Conservation (phyloP, 192 early-diverging fungal genomes). For the Oehlia diaphana region DNA sequence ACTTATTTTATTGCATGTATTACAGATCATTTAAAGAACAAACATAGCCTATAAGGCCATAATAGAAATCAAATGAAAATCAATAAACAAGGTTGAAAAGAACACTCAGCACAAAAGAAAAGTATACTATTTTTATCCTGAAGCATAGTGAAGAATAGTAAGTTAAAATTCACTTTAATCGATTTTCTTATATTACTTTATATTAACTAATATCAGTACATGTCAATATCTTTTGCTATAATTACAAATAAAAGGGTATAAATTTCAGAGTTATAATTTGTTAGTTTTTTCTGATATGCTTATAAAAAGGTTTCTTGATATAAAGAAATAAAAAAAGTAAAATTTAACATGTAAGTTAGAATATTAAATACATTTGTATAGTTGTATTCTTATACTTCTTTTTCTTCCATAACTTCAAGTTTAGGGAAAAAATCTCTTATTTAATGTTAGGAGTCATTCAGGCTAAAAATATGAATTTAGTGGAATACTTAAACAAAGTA, state of each 20-base stretch:
- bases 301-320: constrained; percentile 17
- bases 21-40: constrained; percentile 21
- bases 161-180: no score
- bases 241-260: neutral
- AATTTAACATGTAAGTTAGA: constrained; percentile 30
- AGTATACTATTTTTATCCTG: neutral
- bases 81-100: constrained; percentile 10
- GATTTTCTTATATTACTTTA: neutral
- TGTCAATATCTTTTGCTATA: neutral
- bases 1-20: neutral
- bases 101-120: neutral
- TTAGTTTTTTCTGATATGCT: constrained; percentile 28
- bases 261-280: constrained; percentile 26
- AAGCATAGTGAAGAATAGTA: constrained; percentile 20
- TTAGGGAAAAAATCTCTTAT: constrained; percentile 21
- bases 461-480: constrained; percentile 31
- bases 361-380: neutral
- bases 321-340: neutral
- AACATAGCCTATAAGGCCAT: neutral
- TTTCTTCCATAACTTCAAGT: neutral
- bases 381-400: neutral
- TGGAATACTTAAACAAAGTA: constrained; percentile 17
- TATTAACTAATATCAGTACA: neutral
- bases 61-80: neutral
- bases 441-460: neutral